Base-by-base conservation (phyloP, 225 moss, liverwort and hornwort species). In the Lunularia cruciata region DNA sequence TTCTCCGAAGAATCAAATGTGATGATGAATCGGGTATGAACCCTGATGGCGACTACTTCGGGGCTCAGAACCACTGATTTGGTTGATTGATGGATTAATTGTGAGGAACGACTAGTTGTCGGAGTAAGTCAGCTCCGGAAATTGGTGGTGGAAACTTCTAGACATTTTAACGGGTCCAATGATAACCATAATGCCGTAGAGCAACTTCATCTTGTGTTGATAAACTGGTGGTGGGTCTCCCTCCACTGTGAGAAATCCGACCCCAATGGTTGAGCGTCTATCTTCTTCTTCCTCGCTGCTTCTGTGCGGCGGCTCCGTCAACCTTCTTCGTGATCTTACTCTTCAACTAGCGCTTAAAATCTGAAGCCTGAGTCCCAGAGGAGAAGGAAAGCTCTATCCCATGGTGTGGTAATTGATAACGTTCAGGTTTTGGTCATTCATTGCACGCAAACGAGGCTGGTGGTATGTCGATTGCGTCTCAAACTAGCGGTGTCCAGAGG, bases 371-470 rank as follows among this genome's bases (percentile, higher is more conserved):
- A 1, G 43, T 11, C 43, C 43, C 12, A 43, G 43, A 43, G 43
- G 42, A 42, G 42, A 42, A 12, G n/a, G n/a, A n/a, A n/a, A n/a
- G n/a, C n/a, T n/a, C n/a, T n/a, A n/a, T n/a, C n/a, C n/a, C n/a
- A n/a, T n/a, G n/a, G n/a, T n/a, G n/a, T n/a, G 42, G 8, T 42
- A 6, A 12, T 42, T 12, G 42, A 42, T 6, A 12, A 42, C 8
- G 42, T 6, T 6, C 8, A 42, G 42, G 42, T 6, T 6, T 6
- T 6, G 42, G 42, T 11, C 27, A 27, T 31, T 51, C 40, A 74
- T 43, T 75, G 71, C 30, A 67, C 79, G 42, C 6, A 75, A 36
- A 75, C 75, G 15, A 62, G 36, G 26, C 66, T 75, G 31, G 35
- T 75, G 31, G 35, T 60, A 6, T 18, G 67, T 18, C 15, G 56